A percentile compares a stretch with the other conserved stretches of the same genome.
phyloP scores from a whole-genome alignment of 306 rosid genomes.

The Corylus heterophylla region DNA sequence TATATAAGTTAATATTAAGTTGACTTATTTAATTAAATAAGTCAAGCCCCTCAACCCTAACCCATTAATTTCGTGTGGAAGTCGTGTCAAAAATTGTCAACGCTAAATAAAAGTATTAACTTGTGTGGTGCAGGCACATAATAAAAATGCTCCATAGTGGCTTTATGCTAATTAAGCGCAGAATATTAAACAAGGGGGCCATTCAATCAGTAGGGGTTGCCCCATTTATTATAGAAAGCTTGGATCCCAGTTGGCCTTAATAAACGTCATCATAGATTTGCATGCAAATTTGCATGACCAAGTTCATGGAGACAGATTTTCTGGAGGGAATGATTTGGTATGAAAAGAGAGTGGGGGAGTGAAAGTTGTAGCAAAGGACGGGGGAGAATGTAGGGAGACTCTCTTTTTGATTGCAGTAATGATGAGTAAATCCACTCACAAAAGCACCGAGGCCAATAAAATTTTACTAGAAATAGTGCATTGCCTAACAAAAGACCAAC shows the following conservation, averaged over 20 bases:
- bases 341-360: conserved; percentile 39
- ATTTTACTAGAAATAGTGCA: conserved; percentile 36
- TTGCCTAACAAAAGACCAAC: conserved; percentile 33
- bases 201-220: conserved; percentile 2
- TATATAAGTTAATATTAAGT: too few relatives aligned
- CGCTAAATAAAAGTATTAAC: too few relatives aligned
- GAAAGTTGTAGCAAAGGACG: conserved; percentile 35
- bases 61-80: too few relatives aligned
- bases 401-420: conserved; percentile 53
- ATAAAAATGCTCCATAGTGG: too few relatives aligned
- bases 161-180: too few relatives aligned
- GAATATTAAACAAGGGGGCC: not conserved
- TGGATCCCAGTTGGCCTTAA: conserved; percentile 20
- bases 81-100: too few relatives aligned
- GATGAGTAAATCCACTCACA: conserved; percentile 59
- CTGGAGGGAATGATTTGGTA: conserved; percentile 63
- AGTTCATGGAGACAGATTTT: conserved; percentile 78
- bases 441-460: conserved; percentile 34
- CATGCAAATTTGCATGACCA: conserved; percentile 67
- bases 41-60: too few relatives aligned
- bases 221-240: conserved; percentile 12
- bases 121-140: too few relatives aligned
- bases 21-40: too few relatives aligned
- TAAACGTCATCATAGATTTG: conserved; percentile 34
- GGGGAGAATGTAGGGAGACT: conserved; percentile 33